Percentiles rank a stretch among this genome's conserved stretches.
Conservation (phyloP, 2,329 filamentous ascomycete genomes). For the Neofusicoccum parvum region DNA sequence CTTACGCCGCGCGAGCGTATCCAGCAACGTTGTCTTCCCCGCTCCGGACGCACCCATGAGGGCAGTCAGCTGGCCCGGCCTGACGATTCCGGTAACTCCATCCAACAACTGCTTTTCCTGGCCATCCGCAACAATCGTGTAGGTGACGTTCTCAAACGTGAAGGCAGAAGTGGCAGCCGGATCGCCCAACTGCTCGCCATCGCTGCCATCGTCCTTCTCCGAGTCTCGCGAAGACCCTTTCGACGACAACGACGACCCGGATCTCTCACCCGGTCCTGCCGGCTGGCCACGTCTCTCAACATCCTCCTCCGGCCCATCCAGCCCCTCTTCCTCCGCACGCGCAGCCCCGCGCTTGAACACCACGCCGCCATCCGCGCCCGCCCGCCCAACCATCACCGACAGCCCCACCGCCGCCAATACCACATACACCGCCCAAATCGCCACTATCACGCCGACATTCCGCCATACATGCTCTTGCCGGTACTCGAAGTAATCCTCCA, state of each 20-base stretch:
- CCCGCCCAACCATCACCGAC: slow-evolving; percentile 58
- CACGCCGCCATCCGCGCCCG: slow-evolving; percentile 60
- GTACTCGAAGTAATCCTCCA: slow-evolving; percentile 58
- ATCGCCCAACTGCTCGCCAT: background rate
- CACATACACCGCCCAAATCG: slow-evolving; percentile 53
- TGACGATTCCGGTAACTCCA: slow-evolving; percentile 70
- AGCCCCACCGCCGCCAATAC: slow-evolving; percentile 47
- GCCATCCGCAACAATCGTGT: slow-evolving; percentile 59
- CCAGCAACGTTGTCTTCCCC: slow-evolving; percentile 44
- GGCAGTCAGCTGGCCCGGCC: slow-evolving; percentile 75
- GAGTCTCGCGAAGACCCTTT: no score
- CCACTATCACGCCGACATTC: slow-evolving; percentile 56
- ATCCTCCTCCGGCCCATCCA: no score
- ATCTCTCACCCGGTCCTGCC: no score
- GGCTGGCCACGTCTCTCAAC: no score
- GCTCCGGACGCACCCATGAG: slow-evolving; percentile 77
- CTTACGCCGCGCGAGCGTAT: slow-evolving; percentile 47
- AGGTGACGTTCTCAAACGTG: slow-evolving; percentile 84
- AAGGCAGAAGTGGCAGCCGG: slow-evolving; percentile 42
- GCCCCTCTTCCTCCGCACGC: no score
- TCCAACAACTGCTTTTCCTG: slow-evolving; percentile 51
- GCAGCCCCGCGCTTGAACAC: slow-evolving; percentile 56
- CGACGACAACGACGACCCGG: no score
- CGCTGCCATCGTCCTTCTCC: background rate
- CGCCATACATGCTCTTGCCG: slow-evolving; percentile 62